Conservation (phyloP, 2,329 filamentous ascomycete species). For the Botryotinia narcissicola region DNA sequence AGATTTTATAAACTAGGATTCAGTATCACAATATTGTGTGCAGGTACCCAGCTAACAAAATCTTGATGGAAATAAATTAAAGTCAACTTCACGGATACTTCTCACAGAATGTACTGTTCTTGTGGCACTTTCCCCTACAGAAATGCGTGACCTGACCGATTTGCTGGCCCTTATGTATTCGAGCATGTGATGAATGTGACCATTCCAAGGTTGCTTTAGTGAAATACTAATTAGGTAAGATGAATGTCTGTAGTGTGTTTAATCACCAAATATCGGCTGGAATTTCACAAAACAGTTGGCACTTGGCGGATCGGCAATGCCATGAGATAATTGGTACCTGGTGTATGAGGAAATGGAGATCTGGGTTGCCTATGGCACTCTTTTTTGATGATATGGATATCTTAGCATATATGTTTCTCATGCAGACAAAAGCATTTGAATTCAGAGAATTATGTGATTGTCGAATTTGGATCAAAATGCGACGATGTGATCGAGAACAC, state of each 20-base stretch:
- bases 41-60: not conserved
- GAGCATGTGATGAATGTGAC: not conserved
- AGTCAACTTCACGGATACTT: not conserved
- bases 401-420: not conserved
- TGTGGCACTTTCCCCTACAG: fast-evolving
- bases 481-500: not conserved
- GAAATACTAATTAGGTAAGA: not conserved
- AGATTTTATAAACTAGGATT: not conserved
- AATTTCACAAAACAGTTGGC: not conserved
- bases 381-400: not conserved
- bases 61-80: not conserved
- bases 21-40: not conserved
- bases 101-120: not conserved
- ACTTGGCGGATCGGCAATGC: not conserved
- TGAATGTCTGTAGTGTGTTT: not conserved
- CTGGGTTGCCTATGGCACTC: not conserved
- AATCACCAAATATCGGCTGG: not conserved
- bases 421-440: not conserved
- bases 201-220: not conserved
- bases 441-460: not conserved
- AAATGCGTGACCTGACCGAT: not conserved
- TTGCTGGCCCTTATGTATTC: not conserved
- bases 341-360: not conserved
- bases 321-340: not conserved
- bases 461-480: not conserved